Evolutionary conservation across 2,329 filamentous ascomycete genomes (phyloP), one percentile per base, ranked within the genome.

Genomic region (Bipolaris oryzae): DNA sequence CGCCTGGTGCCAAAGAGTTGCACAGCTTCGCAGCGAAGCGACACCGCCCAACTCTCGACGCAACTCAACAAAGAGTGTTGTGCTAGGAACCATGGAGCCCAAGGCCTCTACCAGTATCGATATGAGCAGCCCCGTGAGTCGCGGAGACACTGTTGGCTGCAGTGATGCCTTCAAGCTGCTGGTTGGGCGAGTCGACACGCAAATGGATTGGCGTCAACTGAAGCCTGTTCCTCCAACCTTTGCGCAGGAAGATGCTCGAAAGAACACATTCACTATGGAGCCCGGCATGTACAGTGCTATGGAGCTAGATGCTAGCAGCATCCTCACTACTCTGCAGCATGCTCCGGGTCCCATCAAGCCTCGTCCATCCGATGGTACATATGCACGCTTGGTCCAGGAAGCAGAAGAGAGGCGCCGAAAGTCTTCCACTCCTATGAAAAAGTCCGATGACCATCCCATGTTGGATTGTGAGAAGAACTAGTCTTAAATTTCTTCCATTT

Each of bases 231-330:
- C 64, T 15, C 54, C 50, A 28, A 58, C 58, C 6, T 57, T 60
- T 37, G 37, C 51, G 11, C 58, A 55, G 10, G 53, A 58, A 18
- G 57, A 63, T 20, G 45, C 41, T 13, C 63, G 63, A 16, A 60
- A 59, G 16, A 70, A 71, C 45, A 66, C 67, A 0, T 60, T 74
- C 21, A 68, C 67, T 3, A 67, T 67, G 54, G 60, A 68, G 25
- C 66, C 67, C 16, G 64, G 68, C n/a, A 68, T 63, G 48, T 76
- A 74, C 49, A 76, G 74, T 45, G 73, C 72, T 3, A 67, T 76
- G 57, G 74, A 76, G 55, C 63, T 76, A 9, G 74, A 76, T 37
- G 72, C 72, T 11, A 73, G 73, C 31, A 69, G 72, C 39, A 72
- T 76, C 38, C 73, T 76, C 25, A 72, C 73, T 20, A 75, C 73